These are phyloP conservation scores for Botrytis paeoniae DNA, from an alignment of 2,329 filamentous ascomycete species.

Conservation along the genomic window DNA sequence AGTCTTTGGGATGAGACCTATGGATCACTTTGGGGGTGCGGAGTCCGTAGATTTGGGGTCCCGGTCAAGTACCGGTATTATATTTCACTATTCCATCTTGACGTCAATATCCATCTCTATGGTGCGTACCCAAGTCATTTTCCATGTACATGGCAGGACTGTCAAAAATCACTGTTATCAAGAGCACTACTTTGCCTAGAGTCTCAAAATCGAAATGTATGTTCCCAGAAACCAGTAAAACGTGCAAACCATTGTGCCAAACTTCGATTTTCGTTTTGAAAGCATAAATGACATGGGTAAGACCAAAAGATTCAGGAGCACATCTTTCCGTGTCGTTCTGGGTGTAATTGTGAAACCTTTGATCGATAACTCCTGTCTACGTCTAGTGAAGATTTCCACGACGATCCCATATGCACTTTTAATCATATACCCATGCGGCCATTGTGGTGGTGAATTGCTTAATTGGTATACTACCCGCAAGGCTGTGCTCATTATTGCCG, in stretches of 20 bases:
- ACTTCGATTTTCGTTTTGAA: conserved; percentile 14
- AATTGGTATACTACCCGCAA: conserved; percentile 55
- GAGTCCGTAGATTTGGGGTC: background rate
- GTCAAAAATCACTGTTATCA: conserved; percentile 7
- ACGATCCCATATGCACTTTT: conserved; percentile 22
- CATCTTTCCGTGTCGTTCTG: conserved; percentile 2
- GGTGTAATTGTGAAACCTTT: conserved; percentile 18
- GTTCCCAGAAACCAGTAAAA: background rate
- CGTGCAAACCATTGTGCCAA: background rate
- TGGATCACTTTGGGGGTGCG: background rate
- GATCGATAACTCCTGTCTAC: conserved; percentile 13
- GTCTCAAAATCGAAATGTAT: background rate
- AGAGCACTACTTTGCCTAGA: background rate
- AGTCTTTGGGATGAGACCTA: background rate
- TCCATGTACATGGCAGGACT: background rate
- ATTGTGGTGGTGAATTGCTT: conserved; percentile 41
- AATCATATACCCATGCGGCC: conserved; percentile 15
- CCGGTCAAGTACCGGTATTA: background rate
- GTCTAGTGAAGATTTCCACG: conserved; percentile 22
- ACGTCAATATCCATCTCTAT: background rate
- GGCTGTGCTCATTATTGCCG: conserved; percentile 53
- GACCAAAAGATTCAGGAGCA: background rate
- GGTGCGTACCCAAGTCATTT: background rate
- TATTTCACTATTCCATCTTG: background rate
- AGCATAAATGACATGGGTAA: conserved; percentile 5